Evolutionary conservation across 257 asterid genomes (phyloP).

Genomic region (Anisodus tanguticus): DNA sequence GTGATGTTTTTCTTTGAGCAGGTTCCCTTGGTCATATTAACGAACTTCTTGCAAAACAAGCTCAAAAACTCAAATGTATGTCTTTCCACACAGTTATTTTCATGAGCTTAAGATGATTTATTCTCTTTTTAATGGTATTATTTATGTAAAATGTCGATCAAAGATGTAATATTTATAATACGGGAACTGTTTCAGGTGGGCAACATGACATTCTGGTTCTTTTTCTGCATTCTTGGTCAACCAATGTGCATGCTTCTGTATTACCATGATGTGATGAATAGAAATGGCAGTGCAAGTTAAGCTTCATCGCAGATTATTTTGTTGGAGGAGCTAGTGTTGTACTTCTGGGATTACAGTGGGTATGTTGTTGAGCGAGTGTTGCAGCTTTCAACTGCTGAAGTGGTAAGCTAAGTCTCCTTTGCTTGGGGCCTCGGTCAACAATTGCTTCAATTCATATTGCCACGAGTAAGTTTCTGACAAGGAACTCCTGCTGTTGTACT

Average conservation of each 20-base stretch:
- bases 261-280: slow-evolving; percentile 93
- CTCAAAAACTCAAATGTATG: slow-evolving; percentile 88
- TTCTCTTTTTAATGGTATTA: neutral
- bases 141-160: neutral
- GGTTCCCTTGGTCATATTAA: slow-evolving; percentile 90
- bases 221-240: slow-evolving; percentile 87
- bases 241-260: slow-evolving; percentile 89
- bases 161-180: neutral
- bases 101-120: neutral
- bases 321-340: neutral
- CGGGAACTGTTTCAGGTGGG: slow-evolving; percentile 68
- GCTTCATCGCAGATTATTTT: neutral
- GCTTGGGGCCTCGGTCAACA: neutral
- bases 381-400: neutral
- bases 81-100: slow-evolving; percentile 24
- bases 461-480: neutral
- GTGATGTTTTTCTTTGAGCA: slow-evolving; percentile 41
- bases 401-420: neutral
- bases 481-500: neutral
- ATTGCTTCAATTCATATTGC: neutral
- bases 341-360: too few species aligned
- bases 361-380: neutral
- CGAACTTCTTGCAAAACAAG: slow-evolving; percentile 81
- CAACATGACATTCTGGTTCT: slow-evolving; percentile 93
- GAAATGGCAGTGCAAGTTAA: slow-evolving; percentile 61